A percentile compares a stretch with the other conserved stretches of the same genome.
Conservation (phyloP, 1,284 basidiomycete genomes). For the Ustilago cynodontis region DNA sequence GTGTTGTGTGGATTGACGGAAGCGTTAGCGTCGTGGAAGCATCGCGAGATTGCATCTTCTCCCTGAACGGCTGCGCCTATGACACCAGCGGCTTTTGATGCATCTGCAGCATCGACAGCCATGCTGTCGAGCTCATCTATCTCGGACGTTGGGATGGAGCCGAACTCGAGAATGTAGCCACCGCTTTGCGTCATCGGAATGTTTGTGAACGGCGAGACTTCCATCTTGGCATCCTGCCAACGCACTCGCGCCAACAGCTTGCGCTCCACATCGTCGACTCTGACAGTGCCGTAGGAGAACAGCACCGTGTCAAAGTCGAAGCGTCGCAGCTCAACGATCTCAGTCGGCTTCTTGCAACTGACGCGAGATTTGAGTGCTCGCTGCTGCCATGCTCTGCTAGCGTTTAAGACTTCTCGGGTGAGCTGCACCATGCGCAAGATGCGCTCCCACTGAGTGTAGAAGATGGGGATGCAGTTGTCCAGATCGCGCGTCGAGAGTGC, state of each 20-base stretch:
- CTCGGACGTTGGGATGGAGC: constrained; percentile 23
- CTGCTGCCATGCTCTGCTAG: constrained; percentile 44
- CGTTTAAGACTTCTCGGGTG: constrained; percentile 77
- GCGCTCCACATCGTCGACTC: constrained; percentile 8
- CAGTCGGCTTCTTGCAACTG: constrained; percentile 40
- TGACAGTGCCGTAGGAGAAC: constrained; percentile 74
- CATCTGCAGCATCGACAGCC: constrained; percentile 78
- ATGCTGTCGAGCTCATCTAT: constrained; percentile 7
- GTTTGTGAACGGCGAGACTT: constrained; percentile 21
- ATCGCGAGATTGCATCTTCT: constrained; percentile 80
- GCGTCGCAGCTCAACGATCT: constrained; percentile 30
- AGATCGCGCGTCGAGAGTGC: constrained; percentile 87
- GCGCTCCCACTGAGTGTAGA: constrained; percentile 88
- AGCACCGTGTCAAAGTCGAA: constrained; percentile 17
- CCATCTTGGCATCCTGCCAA: constrained; percentile 49
- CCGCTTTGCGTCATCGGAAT: constrained; percentile 29
- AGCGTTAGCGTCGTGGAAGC: constrained; percentile 77
- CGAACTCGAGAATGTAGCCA: constrained; percentile 51
- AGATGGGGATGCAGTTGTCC: constrained; percentile 85
- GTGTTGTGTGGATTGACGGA: constrained; percentile 35
- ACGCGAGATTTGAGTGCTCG: constrained; percentile 28
- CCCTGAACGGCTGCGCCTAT: constrained; percentile 70
- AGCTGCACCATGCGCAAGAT: constrained; percentile 92
- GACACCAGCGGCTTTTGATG: constrained; percentile 73
- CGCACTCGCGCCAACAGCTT: constrained; percentile 44